Evolutionary conservation across 225 moss, liverwort and hornwort genomes (phyloP).

Genomic region (Pseudoscleropodium purum): DNA sequence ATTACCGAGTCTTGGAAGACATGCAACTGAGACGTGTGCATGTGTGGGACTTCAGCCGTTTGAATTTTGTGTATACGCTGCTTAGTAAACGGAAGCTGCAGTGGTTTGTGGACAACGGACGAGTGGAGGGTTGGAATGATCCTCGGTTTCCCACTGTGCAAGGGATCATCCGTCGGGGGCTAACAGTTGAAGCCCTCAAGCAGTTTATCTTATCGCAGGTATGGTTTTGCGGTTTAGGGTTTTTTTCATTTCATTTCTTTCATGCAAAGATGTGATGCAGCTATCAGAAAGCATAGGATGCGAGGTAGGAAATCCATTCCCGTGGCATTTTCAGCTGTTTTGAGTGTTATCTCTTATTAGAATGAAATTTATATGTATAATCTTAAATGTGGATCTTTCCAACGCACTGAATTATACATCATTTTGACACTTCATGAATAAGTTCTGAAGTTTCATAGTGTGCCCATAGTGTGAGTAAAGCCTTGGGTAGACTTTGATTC

Average conservation of each 20-base stretch:
- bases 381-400: not conserved
- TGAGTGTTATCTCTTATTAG: not conserved
- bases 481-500: not conserved
- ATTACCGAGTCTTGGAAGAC: conserved; percentile 67
- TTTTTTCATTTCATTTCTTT: not conserved
- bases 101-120: conserved; percentile 70
- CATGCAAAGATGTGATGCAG: not conserved
- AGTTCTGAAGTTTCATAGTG: not conserved
- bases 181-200: conserved; percentile 67
- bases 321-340: not conserved
- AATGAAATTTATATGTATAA: not conserved
- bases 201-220: conserved; percentile 80
- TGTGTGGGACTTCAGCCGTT: conserved; percentile 84
- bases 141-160: conserved; percentile 81
- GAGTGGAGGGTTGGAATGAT: conserved; percentile 90
- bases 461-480: not conserved
- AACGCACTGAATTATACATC: not conserved
- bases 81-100: conserved; percentile 87
- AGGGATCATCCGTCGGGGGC: conserved; percentile 58
- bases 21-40: conserved; percentile 67
- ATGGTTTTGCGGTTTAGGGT: not conserved
- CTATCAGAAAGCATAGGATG: not conserved
- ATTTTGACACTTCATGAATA: not conserved
- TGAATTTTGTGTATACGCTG: conserved; percentile 84
- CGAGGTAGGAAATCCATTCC: not conserved